A percentile compares a stretch with the other conserved stretches of the same genome.
Conservation (phyloP, 2,329 filamentous ascomycete species). For the Aspergillus transmontanensis region DNA sequence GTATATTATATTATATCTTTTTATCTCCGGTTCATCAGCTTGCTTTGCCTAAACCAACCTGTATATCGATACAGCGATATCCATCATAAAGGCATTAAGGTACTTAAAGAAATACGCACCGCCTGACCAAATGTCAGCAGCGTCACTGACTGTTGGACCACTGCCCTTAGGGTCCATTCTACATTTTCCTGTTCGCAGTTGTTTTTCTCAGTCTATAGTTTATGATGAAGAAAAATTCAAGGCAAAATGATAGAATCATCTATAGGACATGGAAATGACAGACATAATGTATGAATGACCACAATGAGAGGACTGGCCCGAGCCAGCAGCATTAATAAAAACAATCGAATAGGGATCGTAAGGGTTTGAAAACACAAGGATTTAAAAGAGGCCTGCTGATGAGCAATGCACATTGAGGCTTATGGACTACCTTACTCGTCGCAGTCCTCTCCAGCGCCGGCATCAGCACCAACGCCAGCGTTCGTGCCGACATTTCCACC, state of each 20-base stretch:
- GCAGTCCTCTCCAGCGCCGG: neutral
- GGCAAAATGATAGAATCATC: neutral
- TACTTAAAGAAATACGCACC: too few relatives aligned
- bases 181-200: neutral
- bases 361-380: too few relatives aligned
- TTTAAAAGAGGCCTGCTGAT: neutral
- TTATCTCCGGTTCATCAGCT: too few relatives aligned
- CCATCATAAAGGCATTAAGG: too few relatives aligned
- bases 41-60: too few relatives aligned
- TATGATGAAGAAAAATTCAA: fast-evolving
- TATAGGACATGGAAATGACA: neutral
- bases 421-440: neutral
- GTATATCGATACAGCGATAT: too few relatives aligned
- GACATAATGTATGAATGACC: neutral
- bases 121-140: too few relatives aligned
- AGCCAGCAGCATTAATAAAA: neutral
- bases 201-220: neutral
- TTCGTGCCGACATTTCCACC: neutral
- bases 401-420: neutral
- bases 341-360: too few relatives aligned
- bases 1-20: too few relatives aligned
- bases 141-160: too few relatives aligned
- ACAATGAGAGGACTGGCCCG: neutral
- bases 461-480: neutral
- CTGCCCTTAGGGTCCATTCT: neutral